Percentiles rank a stretch among this genome's conserved stretches.
Evolutionary conservation across 2,329 filamentous ascomycete species (phyloP).

Genomic region (Scleromitrula shiraiana): DNA sequence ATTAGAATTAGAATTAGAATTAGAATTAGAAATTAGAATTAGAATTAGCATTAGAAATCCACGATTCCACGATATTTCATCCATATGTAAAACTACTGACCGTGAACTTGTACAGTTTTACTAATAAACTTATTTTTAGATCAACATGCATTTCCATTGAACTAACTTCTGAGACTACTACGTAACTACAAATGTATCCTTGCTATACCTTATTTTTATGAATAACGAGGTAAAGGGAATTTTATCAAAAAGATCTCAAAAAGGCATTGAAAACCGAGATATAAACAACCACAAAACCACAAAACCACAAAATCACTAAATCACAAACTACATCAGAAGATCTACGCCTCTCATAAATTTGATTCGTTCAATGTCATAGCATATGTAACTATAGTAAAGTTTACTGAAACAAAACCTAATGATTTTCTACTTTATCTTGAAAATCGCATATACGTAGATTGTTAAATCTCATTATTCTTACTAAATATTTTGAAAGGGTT

Average conservation of each 20-base stretch:
- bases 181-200: background rate
- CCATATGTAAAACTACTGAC: background rate
- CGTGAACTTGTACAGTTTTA: background rate
- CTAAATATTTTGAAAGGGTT: too few relatives aligned
- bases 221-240: too few relatives aligned
- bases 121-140: constrained; percentile 8
- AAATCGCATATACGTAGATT: too few relatives aligned
- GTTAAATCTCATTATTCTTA: too few relatives aligned
- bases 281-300: too few relatives aligned
- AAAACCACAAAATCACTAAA: too few relatives aligned
- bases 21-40: too few relatives aligned
- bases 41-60: too few relatives aligned
- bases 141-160: constrained; percentile 1
- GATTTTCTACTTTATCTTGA: background rate
- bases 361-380: constrained; percentile 1
- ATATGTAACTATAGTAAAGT: background rate
- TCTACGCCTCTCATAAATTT: constrained; percentile 6
- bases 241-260: too few relatives aligned
- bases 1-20: too few relatives aligned
- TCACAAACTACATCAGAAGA: constrained; percentile 8
- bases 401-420: background rate
- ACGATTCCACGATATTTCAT: too few relatives aligned
- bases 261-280: too few relatives aligned
- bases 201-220: constrained; percentile 8
- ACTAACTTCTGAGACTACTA: background rate